Conservation (phyloP, 495 filamentous ascomycete species). For the Collariella sp. region DNA sequence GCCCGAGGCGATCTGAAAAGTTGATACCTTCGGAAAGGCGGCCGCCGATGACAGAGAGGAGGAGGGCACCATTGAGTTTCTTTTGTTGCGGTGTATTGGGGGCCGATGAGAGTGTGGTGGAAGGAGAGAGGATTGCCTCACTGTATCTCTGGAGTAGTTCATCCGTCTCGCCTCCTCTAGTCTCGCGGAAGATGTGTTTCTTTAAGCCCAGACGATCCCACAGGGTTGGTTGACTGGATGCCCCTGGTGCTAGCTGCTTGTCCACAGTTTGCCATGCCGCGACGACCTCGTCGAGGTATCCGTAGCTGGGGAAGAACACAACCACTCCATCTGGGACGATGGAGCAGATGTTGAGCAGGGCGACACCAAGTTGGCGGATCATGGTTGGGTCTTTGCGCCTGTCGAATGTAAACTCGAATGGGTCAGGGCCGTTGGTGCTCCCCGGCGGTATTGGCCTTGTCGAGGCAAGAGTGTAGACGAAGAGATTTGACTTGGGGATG, state of each 20-base stretch:
- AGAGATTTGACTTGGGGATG: slow-evolving; percentile 72
- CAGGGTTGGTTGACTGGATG: slow-evolving; percentile 25
- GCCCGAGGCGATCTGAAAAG: slow-evolving; percentile 84
- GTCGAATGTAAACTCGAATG: slow-evolving; percentile 83
- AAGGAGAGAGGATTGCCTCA: slow-evolving; percentile 47
- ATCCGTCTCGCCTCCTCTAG: slow-evolving; percentile 52
- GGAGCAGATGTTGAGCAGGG: slow-evolving; percentile 59
- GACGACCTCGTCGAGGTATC: slow-evolving; percentile 71
- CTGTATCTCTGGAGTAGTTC: slow-evolving; percentile 64
- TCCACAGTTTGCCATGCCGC: slow-evolving; percentile 50
- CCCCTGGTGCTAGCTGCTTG: not conserved
- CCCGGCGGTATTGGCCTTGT: slow-evolving; percentile 14
- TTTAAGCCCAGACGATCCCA: slow-evolving; percentile 49
- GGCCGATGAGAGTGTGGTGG: slow-evolving; percentile 4
- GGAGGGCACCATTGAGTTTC: slow-evolving; percentile 51
- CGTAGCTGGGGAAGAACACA: slow-evolving; percentile 94
- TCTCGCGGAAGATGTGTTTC: slow-evolving; percentile 62
- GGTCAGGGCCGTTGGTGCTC: slow-evolving; percentile 37
- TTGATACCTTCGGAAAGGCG: slow-evolving; percentile 97
- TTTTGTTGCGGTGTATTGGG: not conserved
- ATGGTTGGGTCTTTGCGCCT: slow-evolving; percentile 52
- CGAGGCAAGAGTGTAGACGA: slow-evolving; percentile 53
- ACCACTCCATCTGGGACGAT: slow-evolving; percentile 84
- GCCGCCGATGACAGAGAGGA: slow-evolving; percentile 92
- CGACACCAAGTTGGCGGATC: slow-evolving; percentile 68